These are phyloP conservation scores for Scenedesmus sp. DNA, from an alignment of 163 green algal species.

Conservation along the genomic window DNA sequence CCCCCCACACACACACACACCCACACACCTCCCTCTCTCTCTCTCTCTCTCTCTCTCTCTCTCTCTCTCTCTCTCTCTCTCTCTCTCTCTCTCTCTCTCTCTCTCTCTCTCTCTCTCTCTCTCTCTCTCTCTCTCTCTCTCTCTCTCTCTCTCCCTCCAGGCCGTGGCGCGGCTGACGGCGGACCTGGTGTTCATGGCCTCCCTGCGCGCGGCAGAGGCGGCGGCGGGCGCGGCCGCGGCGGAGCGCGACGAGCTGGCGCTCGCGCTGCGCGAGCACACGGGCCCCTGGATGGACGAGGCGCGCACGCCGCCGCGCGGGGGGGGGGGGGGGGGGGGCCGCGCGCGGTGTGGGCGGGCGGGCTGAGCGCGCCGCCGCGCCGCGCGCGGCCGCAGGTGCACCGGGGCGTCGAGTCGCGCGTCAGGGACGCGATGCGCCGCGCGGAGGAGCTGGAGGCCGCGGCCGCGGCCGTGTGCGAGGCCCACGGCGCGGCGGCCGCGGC, in stretches of 20 bases:
- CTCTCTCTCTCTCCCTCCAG: too few species aligned
- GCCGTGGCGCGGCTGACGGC: conserved; percentile 72
- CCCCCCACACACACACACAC: too few species aligned
- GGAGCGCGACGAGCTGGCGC: conserved; percentile 44
- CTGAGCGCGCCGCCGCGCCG: too few species aligned
- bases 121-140: too few species aligned
- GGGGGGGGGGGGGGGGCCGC: neutral
- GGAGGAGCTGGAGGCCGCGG: conserved; percentile 35
- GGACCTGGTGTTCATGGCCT: conserved; percentile 78
- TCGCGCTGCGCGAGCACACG: conserved; percentile 67
- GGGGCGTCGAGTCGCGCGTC: conserved; percentile 39
- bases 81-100: too few species aligned
- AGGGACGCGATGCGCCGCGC: neutral
- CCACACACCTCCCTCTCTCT: too few species aligned
- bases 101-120: too few species aligned
- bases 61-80: too few species aligned
- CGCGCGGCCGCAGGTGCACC: conserved; percentile 10
- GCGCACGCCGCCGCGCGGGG: too few species aligned
- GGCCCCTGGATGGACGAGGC: conserved; percentile 79
- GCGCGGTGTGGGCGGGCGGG: neutral
- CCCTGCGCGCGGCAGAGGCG: conserved; percentile 53
- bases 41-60: too few species aligned
- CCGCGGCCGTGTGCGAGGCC: conserved; percentile 9
- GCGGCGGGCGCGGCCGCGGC: conserved; percentile 42
- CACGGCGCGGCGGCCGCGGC: neutral